phyloP scores from a whole-genome alignment of 306 rosid genomes.

The Mimosa bimucronata region DNA sequence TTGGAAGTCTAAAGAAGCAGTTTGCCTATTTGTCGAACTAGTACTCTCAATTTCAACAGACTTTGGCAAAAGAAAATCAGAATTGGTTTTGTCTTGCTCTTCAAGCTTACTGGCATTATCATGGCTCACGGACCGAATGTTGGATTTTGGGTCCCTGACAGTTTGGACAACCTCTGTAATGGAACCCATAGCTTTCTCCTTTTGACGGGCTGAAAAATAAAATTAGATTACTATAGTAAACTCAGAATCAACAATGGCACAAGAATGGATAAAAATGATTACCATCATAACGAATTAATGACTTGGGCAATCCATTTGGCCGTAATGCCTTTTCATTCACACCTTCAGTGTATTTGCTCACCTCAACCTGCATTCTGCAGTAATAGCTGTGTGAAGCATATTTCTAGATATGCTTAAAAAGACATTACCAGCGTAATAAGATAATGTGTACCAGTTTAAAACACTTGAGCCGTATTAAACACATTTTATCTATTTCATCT shows the following conservation, averaged over 20 bases:
- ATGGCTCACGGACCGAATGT: conserved; percentile 36
- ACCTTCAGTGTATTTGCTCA: conserved; percentile 93
- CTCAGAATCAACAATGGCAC: conserved; percentile 20
- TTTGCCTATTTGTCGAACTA: conserved; percentile 45
- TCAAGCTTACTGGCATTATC: conserved; percentile 50
- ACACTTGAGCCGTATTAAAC: conserved; percentile 2
- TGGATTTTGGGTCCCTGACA: conserved; percentile 67
- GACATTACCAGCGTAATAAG: neutral
- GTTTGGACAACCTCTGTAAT: conserved; percentile 89
- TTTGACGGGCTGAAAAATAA: conserved; percentile 77
- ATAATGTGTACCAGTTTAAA: conserved; percentile 4
- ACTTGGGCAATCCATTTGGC: conserved; percentile 84
- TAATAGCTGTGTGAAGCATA: conserved; percentile 34
- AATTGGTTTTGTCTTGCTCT: conserved; percentile 51
- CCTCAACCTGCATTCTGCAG: conserved; percentile 99
- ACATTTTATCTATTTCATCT: neutral
- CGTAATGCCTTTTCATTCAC: conserved; percentile 65
- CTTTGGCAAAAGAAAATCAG: conserved; percentile 63
- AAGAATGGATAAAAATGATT: conserved; percentile 32
- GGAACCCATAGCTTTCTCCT: conserved; percentile 80
- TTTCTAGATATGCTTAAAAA: neutral
- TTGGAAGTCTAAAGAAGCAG: conserved; percentile 46
- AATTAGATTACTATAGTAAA: conserved; percentile 42
- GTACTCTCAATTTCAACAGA: conserved; percentile 52
- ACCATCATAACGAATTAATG: conserved; percentile 84